Conservation (phyloP, 164 flowering plant species). For the Liriodendron chinense region DNA sequence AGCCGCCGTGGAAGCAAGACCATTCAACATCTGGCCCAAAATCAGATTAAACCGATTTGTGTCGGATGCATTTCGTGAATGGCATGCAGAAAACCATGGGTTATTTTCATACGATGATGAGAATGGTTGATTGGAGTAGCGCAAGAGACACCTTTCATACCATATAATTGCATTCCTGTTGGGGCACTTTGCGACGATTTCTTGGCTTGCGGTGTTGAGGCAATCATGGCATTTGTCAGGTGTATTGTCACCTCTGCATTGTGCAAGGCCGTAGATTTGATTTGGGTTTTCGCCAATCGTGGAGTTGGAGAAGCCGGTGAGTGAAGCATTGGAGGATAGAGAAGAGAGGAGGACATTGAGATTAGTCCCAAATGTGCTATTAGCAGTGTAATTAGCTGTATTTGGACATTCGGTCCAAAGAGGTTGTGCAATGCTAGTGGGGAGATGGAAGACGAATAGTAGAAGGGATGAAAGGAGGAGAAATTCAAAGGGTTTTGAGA, state of each 20-base stretch:
- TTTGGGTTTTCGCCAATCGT: slow-evolving; percentile 17
- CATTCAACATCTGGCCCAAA: background rate
- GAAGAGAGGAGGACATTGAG: slow-evolving; percentile 16
- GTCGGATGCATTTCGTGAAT: background rate
- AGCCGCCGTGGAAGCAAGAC: background rate
- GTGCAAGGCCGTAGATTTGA: slow-evolving; percentile 15
- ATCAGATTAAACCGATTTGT: background rate
- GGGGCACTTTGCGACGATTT: background rate
- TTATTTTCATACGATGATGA: too few species aligned
- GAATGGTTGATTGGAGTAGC: slow-evolving; percentile 6
- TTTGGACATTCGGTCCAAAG: background rate
- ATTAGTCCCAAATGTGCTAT: slow-evolving; percentile 16
- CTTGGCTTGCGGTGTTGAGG: slow-evolving; percentile 1
- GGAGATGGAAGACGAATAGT: background rate
- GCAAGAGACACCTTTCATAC: slow-evolving; percentile 24
- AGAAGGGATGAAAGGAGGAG: background rate
- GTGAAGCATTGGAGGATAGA: slow-evolving; percentile 6
- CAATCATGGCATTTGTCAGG: slow-evolving; percentile 12
- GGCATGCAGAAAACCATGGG: background rate
- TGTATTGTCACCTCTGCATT: slow-evolving; percentile 20
- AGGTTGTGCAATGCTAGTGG: background rate
- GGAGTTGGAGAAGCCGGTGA: slow-evolving; percentile 23
- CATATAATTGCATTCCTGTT: slow-evolving; percentile 11
- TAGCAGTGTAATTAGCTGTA: slow-evolving; percentile 10
- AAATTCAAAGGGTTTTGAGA: background rate